Conservation (phyloP, 768 basidiomycete genomes). For the Kwoniella botswanensis region DNA sequence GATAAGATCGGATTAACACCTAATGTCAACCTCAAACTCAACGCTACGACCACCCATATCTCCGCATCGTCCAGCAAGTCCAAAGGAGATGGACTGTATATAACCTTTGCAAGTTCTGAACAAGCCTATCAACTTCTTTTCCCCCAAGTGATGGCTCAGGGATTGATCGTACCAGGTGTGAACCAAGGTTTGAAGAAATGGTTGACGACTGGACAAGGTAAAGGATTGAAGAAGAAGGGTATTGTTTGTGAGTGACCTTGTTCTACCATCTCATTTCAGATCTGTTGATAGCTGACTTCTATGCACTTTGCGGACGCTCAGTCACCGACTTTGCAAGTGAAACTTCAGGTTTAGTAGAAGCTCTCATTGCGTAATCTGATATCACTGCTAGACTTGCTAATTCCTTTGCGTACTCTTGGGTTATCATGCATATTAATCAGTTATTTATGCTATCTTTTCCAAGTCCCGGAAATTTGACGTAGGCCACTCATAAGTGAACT, state of each 20-base stretch:
- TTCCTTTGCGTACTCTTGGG: neutral
- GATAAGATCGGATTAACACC: constrained; percentile 3
- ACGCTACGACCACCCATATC: constrained; percentile 13
- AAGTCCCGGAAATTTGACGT: too few species aligned
- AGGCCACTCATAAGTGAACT: too few species aligned
- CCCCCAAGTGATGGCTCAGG: constrained; percentile 16
- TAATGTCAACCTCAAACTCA: constrained; percentile 16
- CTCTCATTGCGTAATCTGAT: constrained; percentile 18
- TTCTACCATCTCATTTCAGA: neutral
- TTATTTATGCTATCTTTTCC: neutral
- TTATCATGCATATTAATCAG: neutral
- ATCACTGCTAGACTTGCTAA: neutral
- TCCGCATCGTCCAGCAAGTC: neutral
- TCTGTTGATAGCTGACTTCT: neutral
- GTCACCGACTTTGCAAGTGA: constrained; percentile 23
- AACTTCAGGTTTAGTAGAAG: constrained; percentile 18
- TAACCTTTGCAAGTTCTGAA: constrained; percentile 19
- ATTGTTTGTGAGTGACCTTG: constrained; percentile 21
- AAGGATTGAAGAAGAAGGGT: constrained; percentile 24
- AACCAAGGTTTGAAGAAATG: constrained; percentile 19
- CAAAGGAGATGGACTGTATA: constrained; percentile 16
- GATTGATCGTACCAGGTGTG: constrained; percentile 15
- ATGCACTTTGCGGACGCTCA: neutral
- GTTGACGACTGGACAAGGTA: constrained; percentile 15
- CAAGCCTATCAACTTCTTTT: constrained; percentile 8